Evolutionary conservation across 768 basidiomycete species (phyloP).

Genomic region (Candolleomyces aberdarensis): DNA sequence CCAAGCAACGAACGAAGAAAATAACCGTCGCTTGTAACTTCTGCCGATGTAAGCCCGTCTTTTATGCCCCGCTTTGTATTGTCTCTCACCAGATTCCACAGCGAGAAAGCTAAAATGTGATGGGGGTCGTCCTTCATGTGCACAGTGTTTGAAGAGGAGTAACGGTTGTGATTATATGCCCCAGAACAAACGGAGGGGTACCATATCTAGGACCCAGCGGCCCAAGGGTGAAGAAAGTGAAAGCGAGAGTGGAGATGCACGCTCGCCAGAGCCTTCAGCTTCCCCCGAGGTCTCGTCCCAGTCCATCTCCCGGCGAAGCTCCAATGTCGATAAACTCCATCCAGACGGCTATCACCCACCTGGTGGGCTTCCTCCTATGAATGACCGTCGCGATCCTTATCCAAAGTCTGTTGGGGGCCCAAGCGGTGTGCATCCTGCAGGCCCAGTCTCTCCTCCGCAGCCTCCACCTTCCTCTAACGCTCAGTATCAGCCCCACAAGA

Average conservation of each 20-base stretch:
- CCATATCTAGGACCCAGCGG: constrained; percentile 29
- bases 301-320: constrained; percentile 44
- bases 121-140: constrained; percentile 78
- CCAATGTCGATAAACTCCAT: constrained; percentile 43
- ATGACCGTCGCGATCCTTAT: constrained; percentile 41
- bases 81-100: constrained; percentile 28
- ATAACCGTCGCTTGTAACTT: constrained; percentile 90
- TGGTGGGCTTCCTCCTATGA: constrained; percentile 34
- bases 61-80: constrained; percentile 5
- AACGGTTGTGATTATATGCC: constrained; percentile 81
- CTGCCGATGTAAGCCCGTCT: constrained; percentile 69
- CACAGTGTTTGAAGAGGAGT: constrained; percentile 76
- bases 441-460: constrained; percentile 21
- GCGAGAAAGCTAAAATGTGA: constrained; percentile 89
- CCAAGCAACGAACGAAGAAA: constrained; percentile 75
- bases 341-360: constrained; percentile 36
- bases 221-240: constrained; percentile 63
- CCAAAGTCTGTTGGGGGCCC: constrained; percentile 1
- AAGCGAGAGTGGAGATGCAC: constrained; percentile 61
- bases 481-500: constrained; percentile 20
- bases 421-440: constrained; percentile 16
- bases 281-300: constrained; percentile 55
- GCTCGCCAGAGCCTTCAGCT: constrained; percentile 53
- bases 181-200: constrained; percentile 70
- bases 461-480: constrained; percentile 7